Evolutionary conservation across 2,329 filamentous ascomycete species (phyloP), one percentile per base, ranked within the genome.

Genomic region (Beauveria scarabaeidicola): DNA sequence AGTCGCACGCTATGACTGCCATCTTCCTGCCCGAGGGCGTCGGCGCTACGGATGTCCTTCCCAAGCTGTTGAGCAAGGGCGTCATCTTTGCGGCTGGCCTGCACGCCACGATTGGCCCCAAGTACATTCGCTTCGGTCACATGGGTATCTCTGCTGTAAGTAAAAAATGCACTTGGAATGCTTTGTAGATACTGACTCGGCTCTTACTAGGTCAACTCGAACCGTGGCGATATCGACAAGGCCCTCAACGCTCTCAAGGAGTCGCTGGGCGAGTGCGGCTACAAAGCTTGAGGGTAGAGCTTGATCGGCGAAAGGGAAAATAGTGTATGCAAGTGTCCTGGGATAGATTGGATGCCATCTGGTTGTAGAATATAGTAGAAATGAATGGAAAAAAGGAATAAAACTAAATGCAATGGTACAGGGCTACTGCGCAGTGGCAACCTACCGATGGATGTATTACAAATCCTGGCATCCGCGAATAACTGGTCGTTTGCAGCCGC

Each of bases 1-100:
- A 97, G 77, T 91, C 94, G 46, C 93, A 96, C 73, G 91, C 90
- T 68, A 99, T 99, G 94, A 99, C 94, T 3, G 93, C 94, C 61
- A 94, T 99, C 66, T 97, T 94, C 75, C 82, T 99, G 59, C 94
- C 94, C 1, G 90, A 97, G 63, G 87, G 82, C 44, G 77, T 97
- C 57, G 86, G 87, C 66, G 87, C 89, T 32, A 82, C 91, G 2
- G 90, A 96, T 65, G 79, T 99, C 38, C 81, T 99, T 57, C 92
- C 94, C 13, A 91, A 85, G 70, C 78, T 99, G 63, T 75, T 90
- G 63, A 90, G 89, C 77, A 92, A 89, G 74, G 91, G 91, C 32
- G 89, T 99, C 44, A 84, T 99, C 62, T 97, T 97, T 72, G 94
- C 94, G 25, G 94, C 91, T 61, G 94, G 94, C 62, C 82, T 99